A percentile compares a stretch with the other conserved stretches of the same genome.
Conservation (phyloP, 768 basidiomycete species). For the Tulasnella calospora region DNA sequence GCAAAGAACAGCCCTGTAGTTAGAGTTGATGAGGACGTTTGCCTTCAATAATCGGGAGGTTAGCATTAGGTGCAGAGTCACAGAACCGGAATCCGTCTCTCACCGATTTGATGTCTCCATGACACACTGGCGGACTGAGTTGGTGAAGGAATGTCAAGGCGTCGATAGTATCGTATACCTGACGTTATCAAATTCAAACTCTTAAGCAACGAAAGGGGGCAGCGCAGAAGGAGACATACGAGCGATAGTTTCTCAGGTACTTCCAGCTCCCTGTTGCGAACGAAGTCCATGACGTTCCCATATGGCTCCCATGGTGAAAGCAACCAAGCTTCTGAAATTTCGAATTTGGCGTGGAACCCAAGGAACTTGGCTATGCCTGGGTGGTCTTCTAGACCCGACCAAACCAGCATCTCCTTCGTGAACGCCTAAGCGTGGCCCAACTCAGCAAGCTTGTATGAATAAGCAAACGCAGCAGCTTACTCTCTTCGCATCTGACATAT, state of each 20-base stretch:
- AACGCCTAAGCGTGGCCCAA: not conserved
- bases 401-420: not conserved
- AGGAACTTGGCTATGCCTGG: not conserved
- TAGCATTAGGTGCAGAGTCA: not conserved
- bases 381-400: not conserved
- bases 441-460: not conserved
- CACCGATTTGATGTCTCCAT: slow-evolving; percentile 12
- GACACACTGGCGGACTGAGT: not conserved
- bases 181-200: no score
- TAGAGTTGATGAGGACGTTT: not conserved
- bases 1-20: not conserved
- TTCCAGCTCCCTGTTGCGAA: not conserved
- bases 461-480: not conserved
- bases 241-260: not conserved
- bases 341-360: not conserved
- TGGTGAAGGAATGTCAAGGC: not conserved
- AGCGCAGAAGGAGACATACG: no score
- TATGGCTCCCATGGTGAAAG: not conserved
- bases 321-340: not conserved
- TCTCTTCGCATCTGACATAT: not conserved
- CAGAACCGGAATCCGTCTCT: not conserved
- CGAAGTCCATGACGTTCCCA: not conserved
- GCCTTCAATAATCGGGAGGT: not conserved
- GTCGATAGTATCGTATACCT: not conserved
- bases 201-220: no score